phyloP scores from a whole-genome alignment of 2,329 filamentous ascomycete species.

The Fusarium annulatum region DNA sequence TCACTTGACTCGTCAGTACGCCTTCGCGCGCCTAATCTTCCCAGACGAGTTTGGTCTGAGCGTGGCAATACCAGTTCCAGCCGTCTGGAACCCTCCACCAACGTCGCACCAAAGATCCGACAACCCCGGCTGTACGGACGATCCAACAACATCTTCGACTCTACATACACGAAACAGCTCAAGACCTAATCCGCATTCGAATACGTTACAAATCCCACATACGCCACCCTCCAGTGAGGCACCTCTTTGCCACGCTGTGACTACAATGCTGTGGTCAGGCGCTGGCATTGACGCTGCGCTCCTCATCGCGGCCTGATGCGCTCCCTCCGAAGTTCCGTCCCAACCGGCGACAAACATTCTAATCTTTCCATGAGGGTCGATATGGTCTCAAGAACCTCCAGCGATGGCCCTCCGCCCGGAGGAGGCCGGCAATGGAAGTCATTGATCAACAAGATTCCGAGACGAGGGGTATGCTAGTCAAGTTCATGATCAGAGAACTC shows the following conservation, averaged over 20 bases:
- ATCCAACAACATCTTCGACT: neutral
- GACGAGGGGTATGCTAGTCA: slow-evolving; percentile 16
- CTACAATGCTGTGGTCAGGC: slow-evolving; percentile 44
- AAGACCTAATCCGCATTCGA: neutral
- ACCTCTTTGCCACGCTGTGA: slow-evolving; percentile 35
- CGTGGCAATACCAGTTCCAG: slow-evolving; percentile 16
- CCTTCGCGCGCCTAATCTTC: neutral
- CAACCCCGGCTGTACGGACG: slow-evolving; percentile 17
- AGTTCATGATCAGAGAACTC: slow-evolving; percentile 2
- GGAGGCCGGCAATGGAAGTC: slow-evolving; percentile 35
- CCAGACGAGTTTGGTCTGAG: neutral
- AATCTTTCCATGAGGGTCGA: slow-evolving; percentile 31
- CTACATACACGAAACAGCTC: neutral
- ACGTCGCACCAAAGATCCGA: slow-evolving; percentile 29
- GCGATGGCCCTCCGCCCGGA: slow-evolving; percentile 41
- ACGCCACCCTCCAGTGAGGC: slow-evolving; percentile 36
- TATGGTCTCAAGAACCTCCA: slow-evolving; percentile 48
- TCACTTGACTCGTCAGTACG: neutral
- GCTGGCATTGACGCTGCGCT: slow-evolving; percentile 42
- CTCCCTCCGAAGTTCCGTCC: slow-evolving; percentile 30
- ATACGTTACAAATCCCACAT: neutral
- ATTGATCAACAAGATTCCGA: slow-evolving; percentile 32
- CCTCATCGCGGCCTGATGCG: slow-evolving; percentile 40
- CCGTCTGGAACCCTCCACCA: slow-evolving; percentile 12
- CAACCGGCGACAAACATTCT: slow-evolving; percentile 26